These are phyloP conservation scores for Colletotrichum acutatum DNA, from an alignment of 2,329 filamentous ascomycete genomes.

Conservation along the genomic window DNA sequence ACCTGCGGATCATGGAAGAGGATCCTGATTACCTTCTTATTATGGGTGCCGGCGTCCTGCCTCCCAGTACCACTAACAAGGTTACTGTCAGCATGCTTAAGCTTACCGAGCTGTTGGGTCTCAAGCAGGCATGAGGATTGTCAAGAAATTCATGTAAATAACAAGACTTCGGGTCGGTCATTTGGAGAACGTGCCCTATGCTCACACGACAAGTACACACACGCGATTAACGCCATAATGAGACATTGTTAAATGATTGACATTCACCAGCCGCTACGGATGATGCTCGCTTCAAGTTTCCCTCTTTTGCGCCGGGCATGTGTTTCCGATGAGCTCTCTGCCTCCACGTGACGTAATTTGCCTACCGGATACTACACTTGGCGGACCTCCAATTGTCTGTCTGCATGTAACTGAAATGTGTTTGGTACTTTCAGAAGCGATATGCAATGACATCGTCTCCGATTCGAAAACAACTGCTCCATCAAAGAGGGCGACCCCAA, in stretches of 20 bases:
- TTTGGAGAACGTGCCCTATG: no score
- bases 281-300: neutral
- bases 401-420: neutral
- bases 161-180: neutral
- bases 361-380: neutral
- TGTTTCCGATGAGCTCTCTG: no score
- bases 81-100: slow-evolving; percentile 50
- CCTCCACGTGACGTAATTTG: neutral
- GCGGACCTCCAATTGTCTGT: neutral
- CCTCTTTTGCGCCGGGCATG: neutral
- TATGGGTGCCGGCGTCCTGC: slow-evolving; percentile 56
- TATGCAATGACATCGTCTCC: no score
- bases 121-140: slow-evolving; percentile 17
- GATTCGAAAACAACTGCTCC: no score
- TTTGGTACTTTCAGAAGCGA: no score
- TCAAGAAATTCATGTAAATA: neutral
- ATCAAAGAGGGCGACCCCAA: neutral
- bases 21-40: slow-evolving; percentile 52
- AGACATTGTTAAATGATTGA: neutral
- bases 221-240: neutral
- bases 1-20: slow-evolving; percentile 48
- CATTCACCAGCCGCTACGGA: neutral
- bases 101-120: slow-evolving; percentile 39
- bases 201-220: neutral
- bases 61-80: slow-evolving; percentile 58